phyloP scores from a whole-genome alignment of 805 yeast species.

The Candida koratica region DNA sequence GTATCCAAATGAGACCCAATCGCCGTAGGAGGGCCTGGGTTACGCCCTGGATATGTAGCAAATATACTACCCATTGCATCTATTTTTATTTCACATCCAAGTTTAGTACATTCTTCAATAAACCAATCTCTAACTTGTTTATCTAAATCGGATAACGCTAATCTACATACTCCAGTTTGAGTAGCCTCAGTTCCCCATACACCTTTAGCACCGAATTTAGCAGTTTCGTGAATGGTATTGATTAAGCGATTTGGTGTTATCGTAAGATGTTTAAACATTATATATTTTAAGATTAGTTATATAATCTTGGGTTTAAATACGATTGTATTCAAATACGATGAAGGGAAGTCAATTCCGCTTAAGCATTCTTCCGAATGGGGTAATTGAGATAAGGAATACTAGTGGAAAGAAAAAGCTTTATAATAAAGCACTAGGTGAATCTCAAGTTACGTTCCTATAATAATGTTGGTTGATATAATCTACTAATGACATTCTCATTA shows the following conservation, averaged over 20 bases:
- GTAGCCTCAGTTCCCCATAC: conserved; percentile 54
- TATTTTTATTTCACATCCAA: conserved; percentile 57
- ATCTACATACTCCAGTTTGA: conserved; percentile 65
- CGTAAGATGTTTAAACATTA: conserved; percentile 7
- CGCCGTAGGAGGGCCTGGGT: conserved; percentile 51
- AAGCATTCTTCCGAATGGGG: too few species aligned
- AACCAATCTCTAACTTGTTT: conserved; percentile 67
- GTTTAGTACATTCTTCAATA: conserved; percentile 42
- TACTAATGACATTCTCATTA: too few species aligned
- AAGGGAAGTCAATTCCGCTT: too few species aligned
- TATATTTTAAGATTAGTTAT: too few species aligned
- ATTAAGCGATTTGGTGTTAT: conserved; percentile 18
- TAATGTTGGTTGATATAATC: too few species aligned
- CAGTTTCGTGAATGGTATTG: conserved; percentile 59
- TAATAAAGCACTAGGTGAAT: too few species aligned
- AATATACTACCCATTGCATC: conserved; percentile 70
- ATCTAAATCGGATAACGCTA: conserved; percentile 61
- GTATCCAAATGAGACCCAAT: conserved; percentile 76
- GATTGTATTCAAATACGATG: too few species aligned
- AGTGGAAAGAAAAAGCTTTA: too few species aligned
- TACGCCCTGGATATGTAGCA: conserved; percentile 58
- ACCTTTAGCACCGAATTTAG: conserved; percentile 59
- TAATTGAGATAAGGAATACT: too few species aligned
- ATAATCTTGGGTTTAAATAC: too few species aligned
- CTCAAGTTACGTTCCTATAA: too few species aligned